phyloP scores from a whole-genome alignment of 1,284 basidiomycete genomes.

The Salmacisia buchloeana region DNA sequence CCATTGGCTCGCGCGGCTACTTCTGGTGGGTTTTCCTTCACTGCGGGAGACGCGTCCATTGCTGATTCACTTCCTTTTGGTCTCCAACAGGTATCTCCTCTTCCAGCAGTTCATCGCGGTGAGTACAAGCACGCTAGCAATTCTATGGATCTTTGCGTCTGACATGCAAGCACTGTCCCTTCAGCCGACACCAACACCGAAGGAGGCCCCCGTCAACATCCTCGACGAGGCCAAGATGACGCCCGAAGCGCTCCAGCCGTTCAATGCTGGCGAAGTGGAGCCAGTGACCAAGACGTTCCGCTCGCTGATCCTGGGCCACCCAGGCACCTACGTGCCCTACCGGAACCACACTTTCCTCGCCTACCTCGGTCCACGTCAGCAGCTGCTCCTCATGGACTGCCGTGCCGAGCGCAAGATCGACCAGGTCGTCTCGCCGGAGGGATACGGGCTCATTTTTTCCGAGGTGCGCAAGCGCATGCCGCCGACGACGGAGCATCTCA shows the following conservation, averaged over 20 bases:
- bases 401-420: slow-evolving; percentile 46
- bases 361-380: slow-evolving; percentile 48
- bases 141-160: neutral
- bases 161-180: neutral
- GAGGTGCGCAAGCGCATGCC: slow-evolving; percentile 26
- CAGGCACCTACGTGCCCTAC: slow-evolving; percentile 43
- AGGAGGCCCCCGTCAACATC: slow-evolving; percentile 1
- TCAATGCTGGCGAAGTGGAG: slow-evolving; percentile 5
- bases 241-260: slow-evolving; percentile 23
- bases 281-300: slow-evolving; percentile 5
- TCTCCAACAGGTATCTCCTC: slow-evolving; percentile 57
- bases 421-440: slow-evolving; percentile 39
- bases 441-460: slow-evolving; percentile 39
- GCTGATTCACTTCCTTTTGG: slow-evolving; percentile 44
- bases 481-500: slow-evolving; percentile 40
- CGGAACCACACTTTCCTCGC: slow-evolving; percentile 39
- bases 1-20: slow-evolving; percentile 37
- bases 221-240: slow-evolving; percentile 37
- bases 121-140: neutral
- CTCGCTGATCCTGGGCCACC: slow-evolving; percentile 29
- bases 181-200: neutral
- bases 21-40: slow-evolving; percentile 22
- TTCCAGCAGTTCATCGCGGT: slow-evolving; percentile 45
- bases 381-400: slow-evolving; percentile 44
- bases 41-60: neutral